phyloP scores from a whole-genome alignment of 495 filamentous ascomycete genomes.

The Penicillium atrosanguineum region DNA sequence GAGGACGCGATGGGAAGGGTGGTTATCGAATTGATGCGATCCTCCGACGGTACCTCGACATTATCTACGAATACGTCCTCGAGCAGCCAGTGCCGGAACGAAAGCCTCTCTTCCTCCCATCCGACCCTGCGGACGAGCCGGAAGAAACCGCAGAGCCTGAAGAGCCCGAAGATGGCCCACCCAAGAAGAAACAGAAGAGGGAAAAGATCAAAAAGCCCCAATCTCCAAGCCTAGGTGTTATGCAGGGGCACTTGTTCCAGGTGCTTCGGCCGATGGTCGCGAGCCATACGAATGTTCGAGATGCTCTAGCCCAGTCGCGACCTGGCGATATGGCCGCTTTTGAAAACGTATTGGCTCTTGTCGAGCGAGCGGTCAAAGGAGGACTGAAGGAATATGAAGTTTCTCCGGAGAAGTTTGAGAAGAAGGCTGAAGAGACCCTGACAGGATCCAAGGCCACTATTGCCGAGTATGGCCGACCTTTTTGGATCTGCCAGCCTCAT shows the following conservation, averaged over 20 bases:
- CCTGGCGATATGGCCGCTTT: constrained; percentile 67
- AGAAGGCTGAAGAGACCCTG: constrained; percentile 31
- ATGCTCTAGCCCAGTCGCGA: constrained; percentile 66
- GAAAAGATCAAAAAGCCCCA: constrained; percentile 45
- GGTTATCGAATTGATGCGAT: constrained; percentile 90
- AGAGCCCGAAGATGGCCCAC: constrained; percentile 38
- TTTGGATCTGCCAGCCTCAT: constrained; percentile 92
- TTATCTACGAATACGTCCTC: constrained; percentile 74
- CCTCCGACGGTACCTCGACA: constrained; percentile 83
- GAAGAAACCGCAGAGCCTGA: constrained; percentile 33
- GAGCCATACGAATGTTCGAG: constrained; percentile 74
- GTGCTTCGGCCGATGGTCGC: constrained; percentile 78
- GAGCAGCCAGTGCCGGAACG: constrained; percentile 58
- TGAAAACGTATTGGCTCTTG: constrained; percentile 65
- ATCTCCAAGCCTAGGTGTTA: constrained; percentile 72
- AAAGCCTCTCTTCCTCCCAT: constrained; percentile 70
- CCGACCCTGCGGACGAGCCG: constrained; percentile 50
- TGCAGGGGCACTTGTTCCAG: constrained; percentile 93
- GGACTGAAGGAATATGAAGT: constrained; percentile 72
- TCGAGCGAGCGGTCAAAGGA: constrained; percentile 66
- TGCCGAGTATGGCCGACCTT: constrained; percentile 70
- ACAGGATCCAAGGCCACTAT: constrained; percentile 64
- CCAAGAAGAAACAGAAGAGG: constrained; percentile 63
- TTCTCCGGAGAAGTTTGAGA: constrained; percentile 55
- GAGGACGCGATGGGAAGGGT: constrained; percentile 72